Conservation (phyloP, 2,329 filamentous ascomycete species). For the Dryadomyces sulphureus region DNA sequence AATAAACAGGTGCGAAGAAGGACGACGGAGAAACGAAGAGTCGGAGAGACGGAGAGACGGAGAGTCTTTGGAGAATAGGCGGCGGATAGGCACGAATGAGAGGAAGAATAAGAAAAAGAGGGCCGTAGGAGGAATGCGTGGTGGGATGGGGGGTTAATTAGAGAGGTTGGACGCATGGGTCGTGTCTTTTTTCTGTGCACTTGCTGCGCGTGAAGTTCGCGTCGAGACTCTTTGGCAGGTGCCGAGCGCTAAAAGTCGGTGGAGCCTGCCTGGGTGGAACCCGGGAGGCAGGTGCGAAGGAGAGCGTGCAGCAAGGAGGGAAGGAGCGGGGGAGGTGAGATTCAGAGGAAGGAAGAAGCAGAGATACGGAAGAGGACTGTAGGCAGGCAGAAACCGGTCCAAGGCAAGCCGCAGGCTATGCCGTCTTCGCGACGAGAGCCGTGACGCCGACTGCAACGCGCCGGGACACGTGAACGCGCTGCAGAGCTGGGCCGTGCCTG, state of each 20-base stretch:
- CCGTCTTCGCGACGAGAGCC: too few relatives aligned
- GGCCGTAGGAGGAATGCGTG: neutral
- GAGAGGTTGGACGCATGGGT: neutral
- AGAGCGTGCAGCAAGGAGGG: neutral
- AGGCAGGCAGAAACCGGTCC: neutral
- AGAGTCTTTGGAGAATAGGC: neutral
- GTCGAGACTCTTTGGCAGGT: slow-evolving; percentile 5
- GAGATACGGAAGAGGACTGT: neutral
- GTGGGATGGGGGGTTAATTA: neutral
- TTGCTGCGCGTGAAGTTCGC: slow-evolving; percentile 10
- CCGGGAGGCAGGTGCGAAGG: slow-evolving; percentile 5
- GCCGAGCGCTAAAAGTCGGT: slow-evolving; percentile 9
- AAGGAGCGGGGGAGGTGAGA: neutral
- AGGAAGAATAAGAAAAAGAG: neutral
- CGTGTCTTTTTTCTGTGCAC: slow-evolving; percentile 6
- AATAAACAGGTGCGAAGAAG: neutral
- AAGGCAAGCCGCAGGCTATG: neutral
- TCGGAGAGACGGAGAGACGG: neutral
- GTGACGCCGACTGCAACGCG: too few relatives aligned
- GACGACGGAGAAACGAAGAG: neutral
- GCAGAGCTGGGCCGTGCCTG: neutral
- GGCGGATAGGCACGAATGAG: neutral
- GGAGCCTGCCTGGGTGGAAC: neutral
- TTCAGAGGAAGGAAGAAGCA: neutral
- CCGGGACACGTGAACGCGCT: slow-evolving; percentile 13